These are phyloP conservation scores for Solanum tacnaense DNA, from an alignment of 257 asterid species.

Conservation along the genomic window DNA sequence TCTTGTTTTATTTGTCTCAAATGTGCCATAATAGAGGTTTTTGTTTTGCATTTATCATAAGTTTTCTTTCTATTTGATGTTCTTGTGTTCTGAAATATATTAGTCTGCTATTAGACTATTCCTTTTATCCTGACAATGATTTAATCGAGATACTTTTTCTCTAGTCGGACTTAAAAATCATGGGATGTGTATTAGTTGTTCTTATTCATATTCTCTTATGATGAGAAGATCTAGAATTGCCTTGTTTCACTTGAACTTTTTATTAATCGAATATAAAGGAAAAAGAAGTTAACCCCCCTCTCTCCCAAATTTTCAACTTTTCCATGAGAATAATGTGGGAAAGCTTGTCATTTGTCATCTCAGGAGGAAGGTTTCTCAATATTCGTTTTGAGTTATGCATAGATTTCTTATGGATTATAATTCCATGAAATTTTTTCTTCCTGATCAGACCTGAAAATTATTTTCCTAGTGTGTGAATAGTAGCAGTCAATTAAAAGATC, in stretches of 20 bases:
- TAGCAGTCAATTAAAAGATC: neutral
- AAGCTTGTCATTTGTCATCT: neutral
- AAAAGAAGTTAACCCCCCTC: neutral
- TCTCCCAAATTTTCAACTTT: neutral
- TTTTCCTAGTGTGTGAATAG: neutral
- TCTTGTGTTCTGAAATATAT: too few species aligned
- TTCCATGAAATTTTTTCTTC: neutral
- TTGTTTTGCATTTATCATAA: too few species aligned
- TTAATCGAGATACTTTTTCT: neutral
- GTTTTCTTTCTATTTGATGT: too few species aligned
- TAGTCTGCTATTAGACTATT: too few species aligned
- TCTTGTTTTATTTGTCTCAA: too few species aligned
- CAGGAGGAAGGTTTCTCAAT: neutral
- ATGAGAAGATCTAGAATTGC: neutral
- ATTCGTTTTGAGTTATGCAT: neutral
- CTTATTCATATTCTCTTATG: neutral
- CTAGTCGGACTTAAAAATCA: neutral
- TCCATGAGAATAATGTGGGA: neutral
- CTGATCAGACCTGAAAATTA: neutral
- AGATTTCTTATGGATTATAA: neutral
- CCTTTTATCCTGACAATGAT: neutral
- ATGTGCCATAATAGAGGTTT: too few species aligned
- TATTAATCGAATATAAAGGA: neutral
- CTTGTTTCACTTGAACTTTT: neutral
- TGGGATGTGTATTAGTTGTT: neutral